Conservation (phyloP, 306 rosid species). For the Vigna mungo region DNA sequence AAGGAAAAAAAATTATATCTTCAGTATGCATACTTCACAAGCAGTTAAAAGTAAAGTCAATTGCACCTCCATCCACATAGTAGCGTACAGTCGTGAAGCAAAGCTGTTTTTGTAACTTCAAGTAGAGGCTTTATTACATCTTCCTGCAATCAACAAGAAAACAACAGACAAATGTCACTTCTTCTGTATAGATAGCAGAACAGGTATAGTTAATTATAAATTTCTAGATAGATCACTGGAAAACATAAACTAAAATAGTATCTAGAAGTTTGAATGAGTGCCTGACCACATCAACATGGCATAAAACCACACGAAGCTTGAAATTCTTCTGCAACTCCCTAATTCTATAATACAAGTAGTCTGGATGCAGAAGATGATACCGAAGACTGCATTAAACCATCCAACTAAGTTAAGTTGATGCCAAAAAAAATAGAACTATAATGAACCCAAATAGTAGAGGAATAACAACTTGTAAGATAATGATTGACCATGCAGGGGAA, state of each 20-base stretch:
- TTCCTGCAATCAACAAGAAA: slow-evolving; percentile 66
- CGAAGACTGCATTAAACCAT: slow-evolving; percentile 80
- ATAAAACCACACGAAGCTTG: slow-evolving; percentile 88
- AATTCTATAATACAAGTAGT: slow-evolving; percentile 86
- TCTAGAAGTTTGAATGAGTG: slow-evolving; percentile 17
- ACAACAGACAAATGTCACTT: slow-evolving; percentile 30
- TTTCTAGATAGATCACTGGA: slow-evolving; percentile 13
- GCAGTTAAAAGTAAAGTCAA: slow-evolving; percentile 38
- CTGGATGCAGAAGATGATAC: slow-evolving; percentile 96
- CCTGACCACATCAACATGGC: slow-evolving; percentile 96
- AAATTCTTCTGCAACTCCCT: slow-evolving; percentile 91
- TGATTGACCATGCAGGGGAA: slow-evolving; percentile 2
- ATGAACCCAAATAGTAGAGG: slow-evolving; percentile 29
- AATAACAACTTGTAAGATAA: slow-evolving; percentile 2
- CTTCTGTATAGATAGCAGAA: slow-evolving; percentile 22
- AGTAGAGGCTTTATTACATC: slow-evolving; percentile 92
- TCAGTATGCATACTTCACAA: slow-evolving; percentile 29
- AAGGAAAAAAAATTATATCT: slow-evolving; percentile 23
- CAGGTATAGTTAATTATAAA: neutral
- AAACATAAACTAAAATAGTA: slow-evolving; percentile 32
- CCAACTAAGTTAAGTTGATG: slow-evolving; percentile 36
- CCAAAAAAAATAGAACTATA: slow-evolving; percentile 12
- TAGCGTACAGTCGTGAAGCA: slow-evolving; percentile 94
- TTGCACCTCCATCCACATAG: slow-evolving; percentile 93
- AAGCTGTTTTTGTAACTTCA: slow-evolving; percentile 95